Evolutionary conservation across 371 early-diverging fungal genomes (phyloP).

Genomic region (Apophysomyces variabilis): DNA sequence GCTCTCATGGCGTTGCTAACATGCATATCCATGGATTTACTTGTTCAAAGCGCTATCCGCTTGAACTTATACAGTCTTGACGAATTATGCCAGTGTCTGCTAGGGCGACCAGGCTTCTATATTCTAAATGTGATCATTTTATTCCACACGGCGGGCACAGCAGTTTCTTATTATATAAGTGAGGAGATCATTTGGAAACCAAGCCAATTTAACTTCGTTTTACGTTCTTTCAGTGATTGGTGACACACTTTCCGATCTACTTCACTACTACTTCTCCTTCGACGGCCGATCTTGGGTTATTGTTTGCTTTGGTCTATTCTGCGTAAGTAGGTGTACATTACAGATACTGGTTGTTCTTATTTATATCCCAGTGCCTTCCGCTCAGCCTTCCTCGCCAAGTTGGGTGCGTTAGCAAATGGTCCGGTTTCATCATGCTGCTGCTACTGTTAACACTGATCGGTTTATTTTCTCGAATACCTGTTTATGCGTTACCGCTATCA

Average conservation of each 20-base stretch:
- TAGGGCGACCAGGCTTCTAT: constrained; percentile 45
- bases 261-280: constrained; percentile 31
- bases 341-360: neutral
- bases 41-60: constrained; percentile 50
- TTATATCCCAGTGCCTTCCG: constrained; percentile 41
- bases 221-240: constrained; percentile 42
- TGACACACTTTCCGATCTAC: constrained; percentile 52
- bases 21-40: constrained; percentile 51
- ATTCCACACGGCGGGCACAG: constrained; percentile 55
- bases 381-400: constrained; percentile 55
- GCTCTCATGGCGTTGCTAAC: constrained; percentile 45
- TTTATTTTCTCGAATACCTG: constrained; percentile 46
- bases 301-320: constrained; percentile 39
- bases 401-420: constrained; percentile 51
- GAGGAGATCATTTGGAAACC: constrained; percentile 11
- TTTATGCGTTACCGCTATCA: constrained; percentile 41
- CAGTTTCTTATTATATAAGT: constrained; percentile 57
- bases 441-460: constrained; percentile 48
- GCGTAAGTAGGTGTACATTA: constrained; percentile 27
- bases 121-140: constrained; percentile 49
- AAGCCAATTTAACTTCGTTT: neutral
- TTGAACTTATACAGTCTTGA: constrained; percentile 25
- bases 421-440: constrained; percentile 48
- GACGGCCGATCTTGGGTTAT: constrained; percentile 38
- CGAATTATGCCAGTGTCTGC: constrained; percentile 26